phyloP scores from a whole-genome alignment of 2,329 filamentous ascomycete species.

The Basipetospora sp. region DNA sequence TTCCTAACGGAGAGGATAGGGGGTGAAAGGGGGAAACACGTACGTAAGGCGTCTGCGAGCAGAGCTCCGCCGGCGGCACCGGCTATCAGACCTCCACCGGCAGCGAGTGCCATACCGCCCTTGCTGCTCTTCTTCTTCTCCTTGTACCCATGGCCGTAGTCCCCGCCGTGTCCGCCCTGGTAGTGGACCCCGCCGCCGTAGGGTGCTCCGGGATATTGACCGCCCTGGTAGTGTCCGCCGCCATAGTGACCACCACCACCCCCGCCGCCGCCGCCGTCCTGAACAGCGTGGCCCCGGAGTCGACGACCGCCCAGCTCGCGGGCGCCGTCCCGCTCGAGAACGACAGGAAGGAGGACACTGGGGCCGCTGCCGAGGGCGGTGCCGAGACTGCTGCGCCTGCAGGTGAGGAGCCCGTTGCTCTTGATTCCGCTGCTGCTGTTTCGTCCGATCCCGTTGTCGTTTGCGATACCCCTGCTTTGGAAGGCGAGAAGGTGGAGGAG shows the following conservation, averaged over 20 bases:
- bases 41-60: constrained; percentile 41
- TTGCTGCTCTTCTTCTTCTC: constrained; percentile 28
- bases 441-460: no score
- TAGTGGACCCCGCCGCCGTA: constrained; percentile 10
- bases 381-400: background rate
- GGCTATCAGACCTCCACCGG: constrained; percentile 42
- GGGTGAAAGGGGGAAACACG: constrained; percentile 12
- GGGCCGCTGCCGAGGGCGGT: constrained; percentile 8
- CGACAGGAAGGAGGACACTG: constrained; percentile 14
- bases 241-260: constrained; percentile 1
- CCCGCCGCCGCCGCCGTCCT: constrained; percentile 21
- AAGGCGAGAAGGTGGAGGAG: no score
- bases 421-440: background rate
- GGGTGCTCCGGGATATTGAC: constrained; percentile 11
- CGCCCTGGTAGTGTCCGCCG: constrained; percentile 5
- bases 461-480: no score
- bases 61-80: constrained; percentile 44
- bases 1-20: no score
- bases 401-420: background rate
- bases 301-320: constrained; percentile 58
- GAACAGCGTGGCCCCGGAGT: constrained; percentile 53
- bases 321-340: constrained; percentile 21
- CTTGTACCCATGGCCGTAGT: constrained; percentile 11
- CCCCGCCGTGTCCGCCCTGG: constrained; percentile 7
- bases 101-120: constrained; percentile 42